Evolutionary conservation across 2,329 filamentous ascomycete species (phyloP), one percentile per base, ranked within the genome.

Genomic region (Epichloe bromicola): DNA sequence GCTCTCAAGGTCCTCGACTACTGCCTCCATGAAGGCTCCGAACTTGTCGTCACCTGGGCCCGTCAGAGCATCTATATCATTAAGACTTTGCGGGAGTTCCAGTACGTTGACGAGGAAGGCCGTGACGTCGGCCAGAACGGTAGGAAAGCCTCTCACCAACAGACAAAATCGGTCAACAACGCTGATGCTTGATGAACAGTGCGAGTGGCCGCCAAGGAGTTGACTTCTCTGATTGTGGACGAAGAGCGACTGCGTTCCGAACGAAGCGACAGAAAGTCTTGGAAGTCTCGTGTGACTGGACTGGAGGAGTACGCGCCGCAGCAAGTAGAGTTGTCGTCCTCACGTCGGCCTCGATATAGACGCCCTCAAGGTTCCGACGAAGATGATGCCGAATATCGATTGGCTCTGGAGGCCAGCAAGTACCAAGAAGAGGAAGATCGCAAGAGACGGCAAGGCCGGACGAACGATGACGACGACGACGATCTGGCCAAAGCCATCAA

Each of bases 61-160:
- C 85, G 90, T 63, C 94, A 97, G 74, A 97, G 95, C 66, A 84
- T 96, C 58, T 98, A 95, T 70, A 93, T 98, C 69, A 95, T 98
- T 74, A 97, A 96, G 75, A 98, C 93, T 33, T 70, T 98, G 66
- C 85, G 93, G 64, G 93, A 98, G 69, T 98, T 98, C 62, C 86
- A 93, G 64, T 95, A 97, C 66, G 80, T 95, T 49, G 93, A 98
- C 58, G 93, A 98, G 63, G 93, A 98, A 56, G 88, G 90, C 46
- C 81, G 86, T 57, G 93, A 98, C 65, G 93, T 98, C 47, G 93
- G 93, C 51, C 88, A 95, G 63, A 97, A 96, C 70, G 91, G 93
- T 96, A 74, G 59, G 82, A 69, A 26, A 15, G 36, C 30, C 23
- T 17, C 42, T 11, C 40, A 19, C 8, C 12, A 10, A 20, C 15